Conservation (phyloP, 805 yeast species). For the Myxozyma melibiosi region DNA sequence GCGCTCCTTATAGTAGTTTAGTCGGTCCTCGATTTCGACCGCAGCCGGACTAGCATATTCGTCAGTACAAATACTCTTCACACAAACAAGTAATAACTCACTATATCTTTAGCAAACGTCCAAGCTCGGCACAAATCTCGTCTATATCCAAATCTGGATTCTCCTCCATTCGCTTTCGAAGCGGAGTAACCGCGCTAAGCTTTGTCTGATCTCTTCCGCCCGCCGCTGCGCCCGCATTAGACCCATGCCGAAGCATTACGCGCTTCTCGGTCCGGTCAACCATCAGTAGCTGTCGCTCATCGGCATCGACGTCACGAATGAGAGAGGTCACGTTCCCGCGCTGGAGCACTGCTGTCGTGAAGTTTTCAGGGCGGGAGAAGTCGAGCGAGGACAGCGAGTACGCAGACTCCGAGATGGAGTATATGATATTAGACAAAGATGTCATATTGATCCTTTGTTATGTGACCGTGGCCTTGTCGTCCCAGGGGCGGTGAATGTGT, state of each 20-base stretch:
- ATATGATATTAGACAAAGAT: conserved; percentile 14
- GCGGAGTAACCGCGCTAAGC: conserved; percentile 5
- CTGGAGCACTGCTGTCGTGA: conserved; percentile 34
- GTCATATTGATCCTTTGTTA: conserved; percentile 4
- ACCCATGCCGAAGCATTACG: conserved; percentile 8
- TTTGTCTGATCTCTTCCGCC: conserved; percentile 7
- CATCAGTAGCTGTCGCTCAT: conserved; percentile 26
- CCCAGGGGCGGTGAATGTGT: too few species aligned
- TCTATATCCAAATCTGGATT: conserved; percentile 19
- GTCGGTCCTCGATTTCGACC: conserved; percentile 22
- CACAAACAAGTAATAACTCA: not conserved
- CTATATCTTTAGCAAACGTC: conserved; percentile 23
- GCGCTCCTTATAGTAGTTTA: conserved; percentile 23
- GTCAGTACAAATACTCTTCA: not conserved
- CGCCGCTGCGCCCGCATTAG: not conserved
- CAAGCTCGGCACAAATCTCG: conserved; percentile 27
- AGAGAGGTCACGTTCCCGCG: conserved; percentile 33
- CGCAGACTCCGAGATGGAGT: conserved; percentile 33
- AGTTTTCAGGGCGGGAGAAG: conserved; percentile 31
- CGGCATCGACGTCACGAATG: conserved; percentile 35
- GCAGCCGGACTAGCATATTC: conserved; percentile 28
- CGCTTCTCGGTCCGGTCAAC: conserved; percentile 10
- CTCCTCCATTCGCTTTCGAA: conserved; percentile 15
- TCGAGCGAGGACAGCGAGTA: conserved; percentile 31
- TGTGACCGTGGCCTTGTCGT: not conserved